Conservation (phyloP, 805 yeast species). For the Suhomyces prunicola region DNA sequence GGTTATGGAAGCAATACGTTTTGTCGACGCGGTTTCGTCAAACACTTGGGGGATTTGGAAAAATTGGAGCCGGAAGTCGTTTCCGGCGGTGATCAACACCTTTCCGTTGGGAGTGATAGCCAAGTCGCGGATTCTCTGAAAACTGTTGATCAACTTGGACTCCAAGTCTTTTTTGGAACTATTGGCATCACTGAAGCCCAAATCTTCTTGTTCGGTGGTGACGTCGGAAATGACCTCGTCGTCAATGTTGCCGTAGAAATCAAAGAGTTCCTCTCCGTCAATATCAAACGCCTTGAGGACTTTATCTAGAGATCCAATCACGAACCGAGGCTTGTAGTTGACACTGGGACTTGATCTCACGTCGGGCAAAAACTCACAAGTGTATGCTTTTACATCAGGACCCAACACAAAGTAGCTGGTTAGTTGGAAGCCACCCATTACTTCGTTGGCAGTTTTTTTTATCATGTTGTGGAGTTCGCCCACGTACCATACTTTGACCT, state of each 20-base stretch:
- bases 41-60: slow-evolving; percentile 47
- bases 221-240: slow-evolving; percentile 13
- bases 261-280: slow-evolving; percentile 40
- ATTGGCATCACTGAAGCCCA: neutral
- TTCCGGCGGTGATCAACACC: slow-evolving; percentile 60
- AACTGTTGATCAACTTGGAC: slow-evolving; percentile 19
- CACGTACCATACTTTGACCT: slow-evolving; percentile 68
- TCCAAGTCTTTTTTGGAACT: slow-evolving; percentile 1
- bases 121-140: slow-evolving; percentile 62
- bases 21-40: slow-evolving; percentile 31
- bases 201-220: slow-evolving; percentile 6
- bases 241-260: slow-evolving; percentile 37
- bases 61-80: slow-evolving; percentile 58
- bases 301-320: slow-evolving; percentile 77
- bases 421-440: slow-evolving; percentile 16
- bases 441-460: slow-evolving; percentile 21
- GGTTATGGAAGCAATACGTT: slow-evolving; percentile 43
- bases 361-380: slow-evolving; percentile 69
- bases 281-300: slow-evolving; percentile 41
- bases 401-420: slow-evolving; percentile 39
- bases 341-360: slow-evolving; percentile 25
- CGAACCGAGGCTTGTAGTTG: slow-evolving; percentile 43
- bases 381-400: slow-evolving; percentile 37
- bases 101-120: slow-evolving; percentile 64
- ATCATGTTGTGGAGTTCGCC: slow-evolving; percentile 21